phyloP scores from a whole-genome alignment of 164 flowering plant genomes.

The Nymphaea colorata region DNA sequence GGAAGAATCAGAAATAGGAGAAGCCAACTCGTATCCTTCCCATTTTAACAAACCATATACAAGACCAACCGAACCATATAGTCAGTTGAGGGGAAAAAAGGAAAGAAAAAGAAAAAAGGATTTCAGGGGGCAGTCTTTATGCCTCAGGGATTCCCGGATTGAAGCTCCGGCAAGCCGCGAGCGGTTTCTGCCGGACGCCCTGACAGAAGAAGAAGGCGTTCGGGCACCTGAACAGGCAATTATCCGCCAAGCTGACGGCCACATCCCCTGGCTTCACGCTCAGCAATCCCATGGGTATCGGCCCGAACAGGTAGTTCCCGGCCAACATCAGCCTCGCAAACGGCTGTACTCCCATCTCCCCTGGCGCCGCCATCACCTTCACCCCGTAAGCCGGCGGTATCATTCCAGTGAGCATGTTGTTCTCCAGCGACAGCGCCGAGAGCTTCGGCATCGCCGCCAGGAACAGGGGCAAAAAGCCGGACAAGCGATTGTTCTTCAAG shows the following conservation, averaged over 20 bases:
- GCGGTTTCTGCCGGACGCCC: conserved; percentile 70
- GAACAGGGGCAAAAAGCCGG: conserved; percentile 60
- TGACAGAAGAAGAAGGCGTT: conserved; percentile 58
- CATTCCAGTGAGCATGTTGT: conserved; percentile 62
- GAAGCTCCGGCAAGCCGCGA: conserved; percentile 41
- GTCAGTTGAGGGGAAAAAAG: too few species aligned
- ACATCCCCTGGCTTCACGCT: conserved; percentile 45
- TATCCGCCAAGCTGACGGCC: conserved; percentile 45
- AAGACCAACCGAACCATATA: too few species aligned
- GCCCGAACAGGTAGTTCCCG: conserved; percentile 69
- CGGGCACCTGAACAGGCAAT: conserved; percentile 72
- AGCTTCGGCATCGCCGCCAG: conserved; percentile 62
- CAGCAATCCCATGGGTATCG: conserved; percentile 53
- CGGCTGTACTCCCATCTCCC: conserved; percentile 29
- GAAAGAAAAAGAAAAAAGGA: neutral
- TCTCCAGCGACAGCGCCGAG: conserved; percentile 64
- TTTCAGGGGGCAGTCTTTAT: neutral
- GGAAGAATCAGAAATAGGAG: neutral
- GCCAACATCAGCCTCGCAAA: conserved; percentile 60
- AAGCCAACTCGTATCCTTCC: neutral
- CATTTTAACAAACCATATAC: neutral
- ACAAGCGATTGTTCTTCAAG: conserved; percentile 48
- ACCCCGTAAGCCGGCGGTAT: conserved; percentile 61
- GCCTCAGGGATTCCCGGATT: conserved; percentile 41
- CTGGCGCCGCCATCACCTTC: conserved; percentile 21